Evolutionary conservation across 371 early-diverging fungal species (phyloP).

Genomic region (Mortierella sp.): DNA sequence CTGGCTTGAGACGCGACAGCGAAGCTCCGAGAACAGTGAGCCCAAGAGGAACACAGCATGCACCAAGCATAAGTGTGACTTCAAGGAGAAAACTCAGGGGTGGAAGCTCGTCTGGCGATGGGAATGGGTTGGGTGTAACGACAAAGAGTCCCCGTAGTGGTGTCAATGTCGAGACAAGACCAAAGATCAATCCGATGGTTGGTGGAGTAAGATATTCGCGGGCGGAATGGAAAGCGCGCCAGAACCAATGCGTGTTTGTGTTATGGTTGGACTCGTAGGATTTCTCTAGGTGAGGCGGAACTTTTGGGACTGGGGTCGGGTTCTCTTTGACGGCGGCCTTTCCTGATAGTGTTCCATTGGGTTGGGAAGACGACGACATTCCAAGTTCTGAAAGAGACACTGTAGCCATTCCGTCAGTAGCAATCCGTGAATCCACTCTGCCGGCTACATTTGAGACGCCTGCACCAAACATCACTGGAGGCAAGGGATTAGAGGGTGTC

Average conservation of each 20-base stretch:
- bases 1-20: constrained; percentile 59
- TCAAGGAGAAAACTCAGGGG: constrained; percentile 61
- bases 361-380: background rate
- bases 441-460: background rate
- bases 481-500: constrained; percentile 6
- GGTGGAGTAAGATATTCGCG: constrained; percentile 55
- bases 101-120: constrained; percentile 55
- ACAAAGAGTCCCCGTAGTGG: constrained; percentile 58
- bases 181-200: constrained; percentile 56
- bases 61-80: constrained; percentile 57
- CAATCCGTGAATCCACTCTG: background rate
- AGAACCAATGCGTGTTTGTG: constrained; percentile 14
- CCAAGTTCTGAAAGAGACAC: constrained; percentile 14
- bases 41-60: constrained; percentile 61
- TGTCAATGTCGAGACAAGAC: constrained; percentile 57
- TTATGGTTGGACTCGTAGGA: constrained; percentile 20
- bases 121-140: constrained; percentile 17
- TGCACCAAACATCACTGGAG: background rate
- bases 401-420: constrained; percentile 13
- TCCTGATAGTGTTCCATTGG: constrained; percentile 2
- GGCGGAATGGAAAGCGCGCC: constrained; percentile 29
- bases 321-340: background rate
- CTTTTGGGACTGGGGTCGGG: constrained; percentile 18
- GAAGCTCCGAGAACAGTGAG: constrained; percentile 66
- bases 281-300: constrained; percentile 32